Evolutionary conservation across 495 filamentous ascomycete species (phyloP), one percentile per base, ranked within the genome.

Genomic region (Aspergillus carlsbadensis): DNA sequence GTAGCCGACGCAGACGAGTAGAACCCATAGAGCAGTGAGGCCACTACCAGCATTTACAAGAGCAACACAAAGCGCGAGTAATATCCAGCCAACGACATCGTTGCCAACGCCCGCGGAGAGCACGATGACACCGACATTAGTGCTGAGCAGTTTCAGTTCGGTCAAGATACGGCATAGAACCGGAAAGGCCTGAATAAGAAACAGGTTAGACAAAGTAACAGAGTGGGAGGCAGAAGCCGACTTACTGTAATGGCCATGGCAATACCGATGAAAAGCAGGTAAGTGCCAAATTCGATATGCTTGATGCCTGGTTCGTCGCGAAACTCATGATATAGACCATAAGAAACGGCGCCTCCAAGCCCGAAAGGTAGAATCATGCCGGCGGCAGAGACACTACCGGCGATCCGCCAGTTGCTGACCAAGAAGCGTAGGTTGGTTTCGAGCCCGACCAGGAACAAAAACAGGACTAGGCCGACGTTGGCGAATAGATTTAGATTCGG

Each of bases 91-190:
- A 10, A 90, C 84, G 20, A 98, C 92, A 64, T 98, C 94, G 59
- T 98, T 98, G 10, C 92, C 92, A 29, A 97, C 92, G 33, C 94
- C 94, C 10, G 94, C 94, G 13, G 94, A 93, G 14, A 98, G 77
- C 26, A 93, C 89, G 40, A 95, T 95, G 29, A 96, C 84, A 57
- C 94, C 94, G 14, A 97, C 94, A 8, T 86, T 79, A 2, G 90
- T 94, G 34, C 81, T 76, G 13, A 98, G 83, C 45, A 98, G 77
- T 59, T 97, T 96, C 58, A 97, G 79, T 72, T 97, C 94, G 6
- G 90, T 92, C 56, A 98, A 74, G 56, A 98, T 98, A 57, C 94
- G 89, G 65, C 93, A 96, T 20, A 97, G 82, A 1, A 98, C 93
- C 0, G 93, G 93, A 65, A 98, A 98, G 29, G 93, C 94, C 79